Evolutionary conservation across 129 eudicot species (phyloP).

Genomic region (Heracleum sosnowskyi): DNA sequence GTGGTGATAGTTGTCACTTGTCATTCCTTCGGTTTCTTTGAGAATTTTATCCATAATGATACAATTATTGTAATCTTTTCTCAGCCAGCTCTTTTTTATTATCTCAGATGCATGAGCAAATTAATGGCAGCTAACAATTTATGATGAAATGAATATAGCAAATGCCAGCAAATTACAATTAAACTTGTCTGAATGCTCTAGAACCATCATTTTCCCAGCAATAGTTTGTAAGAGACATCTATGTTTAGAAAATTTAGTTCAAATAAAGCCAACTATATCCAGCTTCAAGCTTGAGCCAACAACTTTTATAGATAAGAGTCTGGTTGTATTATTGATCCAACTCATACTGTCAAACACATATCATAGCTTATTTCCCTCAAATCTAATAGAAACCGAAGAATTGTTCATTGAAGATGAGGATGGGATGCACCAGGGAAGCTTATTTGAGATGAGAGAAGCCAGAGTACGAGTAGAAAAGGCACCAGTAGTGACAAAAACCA

Average conservation of each 20-base stretch:
- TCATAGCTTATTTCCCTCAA: constrained; percentile 1
- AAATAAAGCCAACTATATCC: neutral
- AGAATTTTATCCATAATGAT: no score
- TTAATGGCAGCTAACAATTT: constrained; percentile 15
- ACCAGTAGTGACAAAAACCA: constrained; percentile 16
- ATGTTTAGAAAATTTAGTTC: no score
- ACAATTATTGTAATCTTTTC: no score
- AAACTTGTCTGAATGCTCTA: no score
- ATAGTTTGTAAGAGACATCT: no score
- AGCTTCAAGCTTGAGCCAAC: neutral
- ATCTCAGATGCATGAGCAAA: constrained; percentile 21
- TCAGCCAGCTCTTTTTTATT: neutral
- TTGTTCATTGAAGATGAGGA: neutral
- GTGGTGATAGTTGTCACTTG: no score
- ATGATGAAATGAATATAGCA: constrained; percentile 27
- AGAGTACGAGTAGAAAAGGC: constrained; percentile 31
- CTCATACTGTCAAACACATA: constrained; percentile 4
- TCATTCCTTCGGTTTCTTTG: no score
- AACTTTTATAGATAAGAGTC: neutral
- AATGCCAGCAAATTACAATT: constrained; percentile 26
- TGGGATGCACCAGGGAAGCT: neutral
- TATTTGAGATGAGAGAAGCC: constrained; percentile 22
- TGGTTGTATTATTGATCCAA: neutral
- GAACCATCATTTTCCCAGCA: neutral
- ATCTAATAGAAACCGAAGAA: constrained; percentile 12